phyloP scores from a whole-genome alignment of 805 yeast genomes.

The Wickerhamomyces queroliae region DNA sequence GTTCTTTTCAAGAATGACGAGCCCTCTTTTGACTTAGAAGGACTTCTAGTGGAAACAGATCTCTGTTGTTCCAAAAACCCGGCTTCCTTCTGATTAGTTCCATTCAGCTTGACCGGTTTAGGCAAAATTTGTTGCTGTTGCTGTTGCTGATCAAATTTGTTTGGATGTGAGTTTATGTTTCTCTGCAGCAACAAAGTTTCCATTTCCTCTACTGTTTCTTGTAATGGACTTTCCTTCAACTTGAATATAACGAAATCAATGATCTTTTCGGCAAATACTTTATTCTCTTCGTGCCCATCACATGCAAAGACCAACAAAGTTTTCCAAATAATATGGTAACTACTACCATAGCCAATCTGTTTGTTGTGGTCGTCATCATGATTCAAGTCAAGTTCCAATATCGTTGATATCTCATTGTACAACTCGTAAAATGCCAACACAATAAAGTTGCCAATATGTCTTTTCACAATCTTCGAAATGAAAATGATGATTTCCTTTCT shows the following conservation, averaged over 20 bases:
- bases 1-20: constrained; percentile 18
- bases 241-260: constrained; percentile 67
- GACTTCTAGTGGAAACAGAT: constrained; percentile 12
- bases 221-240: constrained; percentile 50
- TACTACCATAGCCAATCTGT: constrained; percentile 81
- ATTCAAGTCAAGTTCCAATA: constrained; percentile 39
- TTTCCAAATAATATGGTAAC: constrained; percentile 85
- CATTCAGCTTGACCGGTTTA: constrained; percentile 26
- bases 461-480: constrained; percentile 65
- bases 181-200: constrained; percentile 56
- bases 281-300: constrained; percentile 85
- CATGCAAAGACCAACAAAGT: constrained; percentile 72
- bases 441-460: constrained; percentile 67
- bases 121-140: constrained; percentile 34
- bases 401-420: constrained; percentile 57
- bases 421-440: constrained; percentile 84
- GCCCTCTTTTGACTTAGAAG: constrained; percentile 3
- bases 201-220: constrained; percentile 60
- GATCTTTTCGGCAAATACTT: constrained; percentile 61
- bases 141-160: constrained; percentile 7
- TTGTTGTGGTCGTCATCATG: constrained; percentile 60
- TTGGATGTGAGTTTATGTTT: constrained; percentile 18
- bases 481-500: constrained; percentile 79
- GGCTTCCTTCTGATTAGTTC: too few relatives aligned
- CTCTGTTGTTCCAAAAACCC: constrained; percentile 8